These are phyloP conservation scores for Achaetomium macrosporum DNA, from an alignment of 2,329 filamentous ascomycete species.

Conservation along the genomic window DNA sequence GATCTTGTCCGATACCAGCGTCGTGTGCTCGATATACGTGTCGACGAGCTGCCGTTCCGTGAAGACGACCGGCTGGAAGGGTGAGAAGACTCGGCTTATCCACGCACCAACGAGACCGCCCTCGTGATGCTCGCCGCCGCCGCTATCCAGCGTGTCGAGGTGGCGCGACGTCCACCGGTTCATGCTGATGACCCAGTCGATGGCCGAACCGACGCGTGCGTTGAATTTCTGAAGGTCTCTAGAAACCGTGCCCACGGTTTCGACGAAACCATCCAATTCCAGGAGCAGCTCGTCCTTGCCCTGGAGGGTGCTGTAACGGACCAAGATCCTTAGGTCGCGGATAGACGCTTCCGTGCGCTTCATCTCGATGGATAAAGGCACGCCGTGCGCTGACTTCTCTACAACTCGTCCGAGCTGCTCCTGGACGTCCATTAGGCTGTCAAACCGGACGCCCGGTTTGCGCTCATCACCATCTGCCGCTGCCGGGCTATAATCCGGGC, in stretches of 20 bases:
- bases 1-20: slow-evolving; percentile 65
- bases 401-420: slow-evolving; percentile 71
- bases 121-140: slow-evolving; percentile 30
- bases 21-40: slow-evolving; percentile 69
- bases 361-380: slow-evolving; percentile 69
- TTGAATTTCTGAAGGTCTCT: slow-evolving; percentile 69
- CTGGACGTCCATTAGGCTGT: slow-evolving; percentile 68
- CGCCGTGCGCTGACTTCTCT: slow-evolving; percentile 58
- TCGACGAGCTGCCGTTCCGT: slow-evolving; percentile 60
- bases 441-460: slow-evolving; percentile 54
- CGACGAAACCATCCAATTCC: slow-evolving; percentile 72
- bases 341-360: slow-evolving; percentile 70
- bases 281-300: slow-evolving; percentile 64
- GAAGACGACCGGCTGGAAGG: slow-evolving; percentile 57
- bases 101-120: slow-evolving; percentile 34
- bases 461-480: slow-evolving; percentile 19
- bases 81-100: slow-evolving; percentile 46
- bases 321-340: slow-evolving; percentile 65
- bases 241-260: slow-evolving; percentile 58
- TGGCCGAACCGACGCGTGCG: slow-evolving; percentile 64
- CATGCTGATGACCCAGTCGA: slow-evolving; percentile 68
- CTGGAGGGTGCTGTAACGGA: slow-evolving; percentile 63
- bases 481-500: slow-evolving; percentile 32
- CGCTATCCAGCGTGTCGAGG: slow-evolving; percentile 53
- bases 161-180: slow-evolving; percentile 70